Conservation (phyloP, 352 stramenopile genomes). For the Pythium periplocum region DNA sequence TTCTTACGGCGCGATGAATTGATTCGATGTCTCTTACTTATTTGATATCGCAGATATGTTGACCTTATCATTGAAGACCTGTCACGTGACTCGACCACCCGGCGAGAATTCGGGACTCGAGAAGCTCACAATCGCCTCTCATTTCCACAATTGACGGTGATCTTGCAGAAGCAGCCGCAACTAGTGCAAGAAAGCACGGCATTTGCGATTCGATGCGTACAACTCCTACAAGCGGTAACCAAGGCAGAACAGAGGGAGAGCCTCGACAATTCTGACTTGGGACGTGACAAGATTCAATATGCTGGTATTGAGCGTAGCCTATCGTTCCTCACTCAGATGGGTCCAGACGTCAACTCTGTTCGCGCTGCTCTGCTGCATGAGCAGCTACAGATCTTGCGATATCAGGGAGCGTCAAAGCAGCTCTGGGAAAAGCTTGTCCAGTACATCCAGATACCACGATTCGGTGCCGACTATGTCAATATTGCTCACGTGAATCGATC, state of each 20-base stretch:
- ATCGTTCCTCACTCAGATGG: no score
- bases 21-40: not conserved
- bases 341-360: constrained; percentile 4
- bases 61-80: constrained; percentile 43
- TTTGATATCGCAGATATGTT: constrained; percentile 10
- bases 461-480: constrained; percentile 7
- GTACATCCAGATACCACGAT: constrained; percentile 12
- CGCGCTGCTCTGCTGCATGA: constrained; percentile 12
- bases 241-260: no score
- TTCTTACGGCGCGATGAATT: not conserved
- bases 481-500: not conserved
- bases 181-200: not conserved
- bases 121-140: constrained; percentile 29
- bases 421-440: constrained; percentile 9
- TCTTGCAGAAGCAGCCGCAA: constrained; percentile 13
- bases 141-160: constrained; percentile 25
- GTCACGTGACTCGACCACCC: constrained; percentile 6
- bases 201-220: constrained; percentile 9
- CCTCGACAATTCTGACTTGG: no score
- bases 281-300: not conserved
- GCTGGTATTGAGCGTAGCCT: not conserved
- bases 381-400: constrained; percentile 6
- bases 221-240: constrained; percentile 4
- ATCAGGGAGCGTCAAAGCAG: not conserved
- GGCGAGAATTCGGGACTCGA: constrained; percentile 24